phyloP scores from a whole-genome alignment of 805 yeast genomes.

The Candida suzukii region DNA sequence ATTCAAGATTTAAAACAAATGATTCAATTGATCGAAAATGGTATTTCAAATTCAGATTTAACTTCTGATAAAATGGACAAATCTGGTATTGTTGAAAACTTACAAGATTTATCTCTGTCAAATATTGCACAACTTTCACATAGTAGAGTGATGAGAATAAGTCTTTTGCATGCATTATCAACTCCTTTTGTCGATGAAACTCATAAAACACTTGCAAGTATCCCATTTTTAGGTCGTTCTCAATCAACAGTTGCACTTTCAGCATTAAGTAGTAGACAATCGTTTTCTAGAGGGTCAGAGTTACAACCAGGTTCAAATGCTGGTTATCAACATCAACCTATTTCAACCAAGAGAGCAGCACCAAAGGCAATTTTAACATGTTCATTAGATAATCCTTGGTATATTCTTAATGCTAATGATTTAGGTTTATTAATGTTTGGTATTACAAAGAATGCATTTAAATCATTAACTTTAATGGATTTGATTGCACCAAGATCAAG shows the following conservation, averaged over 20 bases:
- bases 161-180: constrained; percentile 55
- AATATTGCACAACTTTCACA: constrained; percentile 29
- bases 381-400: constrained; percentile 68
- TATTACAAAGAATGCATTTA: constrained; percentile 56
- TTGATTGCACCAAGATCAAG: constrained; percentile 72
- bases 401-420: constrained; percentile 79
- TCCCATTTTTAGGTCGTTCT: constrained; percentile 16
- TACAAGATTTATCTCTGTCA: constrained; percentile 50
- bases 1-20: constrained; percentile 41
- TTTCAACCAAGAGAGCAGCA: constrained; percentile 57
- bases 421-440: constrained; percentile 86
- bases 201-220: constrained; percentile 12
- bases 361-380: constrained; percentile 88
- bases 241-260: constrained; percentile 20
- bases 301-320: constrained; percentile 2
- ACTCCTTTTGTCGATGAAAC: constrained; percentile 40
- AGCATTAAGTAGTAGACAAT: constrained; percentile 11
- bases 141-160: constrained; percentile 34
- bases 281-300: too few relatives aligned
- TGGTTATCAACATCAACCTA: constrained; percentile 43
- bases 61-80: constrained; percentile 18
- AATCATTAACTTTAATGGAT: constrained; percentile 62
- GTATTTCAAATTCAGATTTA: constrained; percentile 15
- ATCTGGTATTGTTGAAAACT: constrained; percentile 41
- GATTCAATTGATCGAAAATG: constrained; percentile 39